Percentiles rank a stretch among this genome's conserved stretches.
These are phyloP conservation scores for Paracorniculantispora psalliotae DNA, from an alignment of 2,329 filamentous ascomycete genomes.

Conservation along the genomic window DNA sequence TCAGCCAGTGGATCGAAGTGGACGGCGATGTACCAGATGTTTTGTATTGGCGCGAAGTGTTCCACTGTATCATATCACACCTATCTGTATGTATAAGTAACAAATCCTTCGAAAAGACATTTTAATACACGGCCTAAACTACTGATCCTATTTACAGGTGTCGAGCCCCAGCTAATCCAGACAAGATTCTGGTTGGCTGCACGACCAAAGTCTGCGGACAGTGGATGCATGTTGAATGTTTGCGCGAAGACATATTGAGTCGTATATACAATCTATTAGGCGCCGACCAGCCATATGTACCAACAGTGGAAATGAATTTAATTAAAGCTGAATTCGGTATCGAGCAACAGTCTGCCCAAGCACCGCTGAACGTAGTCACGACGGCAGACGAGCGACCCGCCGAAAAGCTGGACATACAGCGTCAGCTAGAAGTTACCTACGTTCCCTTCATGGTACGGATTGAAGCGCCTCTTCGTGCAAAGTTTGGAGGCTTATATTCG, in stretches of 20 bases:
- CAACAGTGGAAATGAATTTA: neutral
- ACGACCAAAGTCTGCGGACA: neutral
- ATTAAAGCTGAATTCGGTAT: neutral
- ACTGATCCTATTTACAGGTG: neutral
- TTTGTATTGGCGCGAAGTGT: neutral
- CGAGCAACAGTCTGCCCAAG: neutral
- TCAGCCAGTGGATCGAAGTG: neutral
- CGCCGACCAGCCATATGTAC: neutral
- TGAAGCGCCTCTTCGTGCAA: conserved; percentile 1
- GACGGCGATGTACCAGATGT: neutral
- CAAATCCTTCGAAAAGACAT: neutral
- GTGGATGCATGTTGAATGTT: neutral
- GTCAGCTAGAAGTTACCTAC: conserved; percentile 7
- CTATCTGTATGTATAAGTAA: neutral
- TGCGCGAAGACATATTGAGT: neutral
- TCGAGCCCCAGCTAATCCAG: neutral
- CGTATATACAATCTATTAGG: neutral
- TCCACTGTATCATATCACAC: neutral
- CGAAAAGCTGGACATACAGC: too few relatives aligned
- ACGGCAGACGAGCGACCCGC: too few relatives aligned
- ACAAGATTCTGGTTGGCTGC: neutral
- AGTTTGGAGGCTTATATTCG: conserved; percentile 5
- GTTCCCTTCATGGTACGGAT: neutral
- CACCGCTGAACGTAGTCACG: too few relatives aligned
- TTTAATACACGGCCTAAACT: neutral